These are phyloP conservation scores for Cryptosporidium sp. DNA, from an alignment of 169 alveolate genomes.

Conservation along the genomic window DNA sequence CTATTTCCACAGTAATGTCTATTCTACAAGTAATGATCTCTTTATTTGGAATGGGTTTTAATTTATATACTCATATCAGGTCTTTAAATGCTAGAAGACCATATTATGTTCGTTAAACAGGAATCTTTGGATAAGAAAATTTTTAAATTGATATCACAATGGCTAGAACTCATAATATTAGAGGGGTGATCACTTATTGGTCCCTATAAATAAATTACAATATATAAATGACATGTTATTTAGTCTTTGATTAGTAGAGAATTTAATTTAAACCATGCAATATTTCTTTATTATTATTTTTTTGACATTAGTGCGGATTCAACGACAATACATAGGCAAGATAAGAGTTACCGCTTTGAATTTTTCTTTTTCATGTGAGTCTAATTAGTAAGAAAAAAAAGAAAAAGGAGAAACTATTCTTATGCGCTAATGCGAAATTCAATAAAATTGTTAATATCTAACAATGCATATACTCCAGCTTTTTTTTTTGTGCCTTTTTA, in stretches of 20 bases:
- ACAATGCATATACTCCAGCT: background rate
- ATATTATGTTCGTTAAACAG: slow-evolving; percentile 12
- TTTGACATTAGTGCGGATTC: slow-evolving; percentile 53
- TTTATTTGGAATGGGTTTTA: slow-evolving; percentile 60
- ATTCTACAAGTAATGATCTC: slow-evolving; percentile 35
- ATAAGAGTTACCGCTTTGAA: slow-evolving; percentile 63
- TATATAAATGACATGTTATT: background rate
- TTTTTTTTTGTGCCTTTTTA: slow-evolving; percentile 13
- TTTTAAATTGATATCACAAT: too few species aligned
- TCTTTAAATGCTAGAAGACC: slow-evolving; percentile 43
- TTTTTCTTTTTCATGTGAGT: slow-evolving; percentile 42
- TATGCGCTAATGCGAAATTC: background rate
- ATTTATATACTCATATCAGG: slow-evolving; percentile 12
- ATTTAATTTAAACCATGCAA: background rate
- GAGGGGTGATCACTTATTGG: background rate
- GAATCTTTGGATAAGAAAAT: background rate
- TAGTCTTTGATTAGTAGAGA: background rate
- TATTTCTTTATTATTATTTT: background rate
- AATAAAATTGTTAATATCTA: background rate
- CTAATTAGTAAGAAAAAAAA: background rate
- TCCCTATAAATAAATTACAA: too few species aligned
- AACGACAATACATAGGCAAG: slow-evolving; percentile 67
- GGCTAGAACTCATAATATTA: background rate
- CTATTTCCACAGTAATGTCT: slow-evolving; percentile 26
- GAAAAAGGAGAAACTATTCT: slow-evolving; percentile 7